Percentiles rank a stretch among this genome's conserved stretches.
Evolutionary conservation across 2,329 filamentous ascomycete genomes (phyloP).

Genomic region (Chaetomiaceae sp.): DNA sequence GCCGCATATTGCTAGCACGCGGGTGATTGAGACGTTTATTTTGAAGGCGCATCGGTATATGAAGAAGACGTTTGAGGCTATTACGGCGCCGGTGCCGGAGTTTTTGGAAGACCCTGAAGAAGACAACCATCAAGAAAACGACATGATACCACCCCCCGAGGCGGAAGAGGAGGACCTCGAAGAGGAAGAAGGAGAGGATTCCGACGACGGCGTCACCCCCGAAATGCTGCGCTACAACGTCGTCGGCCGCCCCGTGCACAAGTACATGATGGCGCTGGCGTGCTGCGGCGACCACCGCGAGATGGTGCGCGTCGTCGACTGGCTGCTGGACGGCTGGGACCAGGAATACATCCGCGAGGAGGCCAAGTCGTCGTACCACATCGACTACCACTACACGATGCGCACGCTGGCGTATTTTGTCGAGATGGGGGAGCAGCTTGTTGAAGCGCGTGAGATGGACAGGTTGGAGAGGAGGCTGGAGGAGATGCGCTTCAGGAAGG

Average conservation of each 20-base stretch:
- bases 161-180: background rate
- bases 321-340: conserved; percentile 51
- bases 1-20: background rate
- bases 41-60: conserved; percentile 8
- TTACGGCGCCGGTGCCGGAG: conserved; percentile 28
- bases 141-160: too few relatives aligned
- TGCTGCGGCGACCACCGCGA: conserved; percentile 55
- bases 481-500: conserved; percentile 5
- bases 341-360: conserved; percentile 32
- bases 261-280: conserved; percentile 61
- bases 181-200: background rate
- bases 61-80: conserved; percentile 16
- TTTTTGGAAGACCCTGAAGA: conserved; percentile 23
- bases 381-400: conserved; percentile 31
- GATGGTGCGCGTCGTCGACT: conserved; percentile 54
- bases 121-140: background rate
- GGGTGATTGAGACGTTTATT: conserved; percentile 6
- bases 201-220: background rate
- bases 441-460: conserved; percentile 32
- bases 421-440: conserved; percentile 42
- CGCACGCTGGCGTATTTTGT: conserved; percentile 38
- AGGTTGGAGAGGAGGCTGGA: conserved; percentile 30
- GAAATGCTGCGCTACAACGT: conserved; percentile 39
- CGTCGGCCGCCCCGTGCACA: conserved; percentile 46
- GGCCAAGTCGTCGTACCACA: conserved; percentile 35